Conservation (phyloP, 2,329 filamentous ascomycete species). For the Calonectria ilicicola region DNA sequence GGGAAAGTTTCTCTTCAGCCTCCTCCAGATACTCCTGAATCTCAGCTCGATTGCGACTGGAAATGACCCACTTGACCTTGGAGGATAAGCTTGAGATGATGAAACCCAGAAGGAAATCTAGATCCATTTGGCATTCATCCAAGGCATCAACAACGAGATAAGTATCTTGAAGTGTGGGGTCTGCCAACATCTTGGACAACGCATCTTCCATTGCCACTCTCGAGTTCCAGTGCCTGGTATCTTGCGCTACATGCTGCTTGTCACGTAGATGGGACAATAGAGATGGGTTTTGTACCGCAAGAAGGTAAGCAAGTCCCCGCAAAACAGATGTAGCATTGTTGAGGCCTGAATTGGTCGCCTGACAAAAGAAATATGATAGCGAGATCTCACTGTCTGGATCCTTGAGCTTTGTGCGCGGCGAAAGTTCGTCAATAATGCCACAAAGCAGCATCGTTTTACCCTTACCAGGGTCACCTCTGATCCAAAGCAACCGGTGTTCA, state of each 20-base stretch:
- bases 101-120: neutral
- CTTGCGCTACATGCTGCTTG: neutral
- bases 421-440: neutral
- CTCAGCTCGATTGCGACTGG: neutral
- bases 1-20: neutral
- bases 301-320: neutral
- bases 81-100: neutral
- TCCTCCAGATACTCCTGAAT: neutral
- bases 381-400: neutral
- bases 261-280: neutral
- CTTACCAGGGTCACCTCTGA: neutral
- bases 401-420: neutral
- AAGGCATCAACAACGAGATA: neutral
- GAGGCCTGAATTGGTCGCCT: neutral
- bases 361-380: neutral
- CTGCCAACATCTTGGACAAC: neutral
- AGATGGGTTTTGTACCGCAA: neutral
- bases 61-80: neutral
- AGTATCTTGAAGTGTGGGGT: neutral
- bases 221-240: neutral
- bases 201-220: neutral
- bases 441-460: neutral
- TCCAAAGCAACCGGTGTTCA: neutral
- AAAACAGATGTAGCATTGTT: neutral
- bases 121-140: neutral